Evolutionary conservation across 306 rosid genomes (phyloP).

Genomic region (Ochetophila trinervis): DNA sequence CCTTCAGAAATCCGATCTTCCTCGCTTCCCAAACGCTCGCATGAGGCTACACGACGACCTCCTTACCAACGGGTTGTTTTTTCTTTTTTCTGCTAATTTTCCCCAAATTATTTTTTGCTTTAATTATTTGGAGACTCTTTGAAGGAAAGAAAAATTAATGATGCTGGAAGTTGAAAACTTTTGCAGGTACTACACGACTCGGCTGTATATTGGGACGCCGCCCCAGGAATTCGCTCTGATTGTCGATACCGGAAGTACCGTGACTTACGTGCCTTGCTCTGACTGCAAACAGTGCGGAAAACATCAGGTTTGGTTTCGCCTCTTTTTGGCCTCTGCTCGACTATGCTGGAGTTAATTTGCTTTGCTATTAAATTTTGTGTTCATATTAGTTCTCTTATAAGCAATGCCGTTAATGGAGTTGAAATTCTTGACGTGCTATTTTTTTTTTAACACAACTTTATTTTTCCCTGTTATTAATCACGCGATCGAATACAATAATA

Average conservation of each 20-base stretch:
- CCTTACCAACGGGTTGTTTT: slow-evolving; percentile 45
- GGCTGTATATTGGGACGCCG: slow-evolving; percentile 49
- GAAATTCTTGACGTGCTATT: too few relatives aligned
- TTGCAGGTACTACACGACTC: slow-evolving; percentile 44
- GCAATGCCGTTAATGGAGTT: background rate
- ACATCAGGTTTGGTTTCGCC: slow-evolving; percentile 42
- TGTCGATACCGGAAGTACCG: slow-evolving; percentile 52
- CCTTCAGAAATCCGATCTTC: slow-evolving; percentile 31
- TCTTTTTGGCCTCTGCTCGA: too few relatives aligned
- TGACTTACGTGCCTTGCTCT: slow-evolving; percentile 53
- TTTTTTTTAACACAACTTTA: too few relatives aligned
- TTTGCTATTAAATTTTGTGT: background rate
- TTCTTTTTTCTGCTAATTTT: slow-evolving; percentile 6
- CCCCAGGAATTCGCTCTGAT: slow-evolving; percentile 49
- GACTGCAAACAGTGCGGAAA: slow-evolving; percentile 39
- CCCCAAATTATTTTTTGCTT: background rate
- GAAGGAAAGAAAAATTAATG: background rate
- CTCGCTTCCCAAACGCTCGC: slow-evolving; percentile 28
- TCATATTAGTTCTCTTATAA: background rate
- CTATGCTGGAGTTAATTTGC: background rate
- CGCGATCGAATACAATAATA: background rate
- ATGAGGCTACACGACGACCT: slow-evolving; percentile 52
- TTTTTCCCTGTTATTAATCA: too few relatives aligned
- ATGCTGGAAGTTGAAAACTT: background rate
- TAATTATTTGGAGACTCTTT: background rate